Base-by-base conservation (phyloP, 1,139 yeast species). In the Diutina ranongensis region DNA sequence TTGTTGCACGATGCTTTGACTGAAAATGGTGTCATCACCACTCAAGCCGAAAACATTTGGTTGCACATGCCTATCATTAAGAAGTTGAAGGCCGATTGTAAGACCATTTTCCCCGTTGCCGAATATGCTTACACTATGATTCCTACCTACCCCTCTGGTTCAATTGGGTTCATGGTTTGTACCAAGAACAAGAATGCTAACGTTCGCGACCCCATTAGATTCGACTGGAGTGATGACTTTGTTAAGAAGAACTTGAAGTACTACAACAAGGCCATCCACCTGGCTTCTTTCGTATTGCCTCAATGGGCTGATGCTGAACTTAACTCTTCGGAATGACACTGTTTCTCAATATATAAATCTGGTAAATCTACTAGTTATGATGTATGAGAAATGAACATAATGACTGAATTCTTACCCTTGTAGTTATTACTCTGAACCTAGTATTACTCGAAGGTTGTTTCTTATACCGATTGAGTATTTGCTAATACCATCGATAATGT, bases 111-210 rank as follows among this genome's bases (percentile, higher is more conserved):
- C 80, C 95, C 96, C 46, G 80, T 76, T 45, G 96, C 83, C 31
- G 89, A 82, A 61, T 88, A 86, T 62, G 87, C 92, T 45, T 84
- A 82, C 71, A 82, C 94, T 49, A 77, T 87, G 63, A 85, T 87
- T 54, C 97, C 97, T 58, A 85, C 96, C 48, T 88, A 88, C 60
- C 94, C 97, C 52, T 80, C 94, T 27, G 97, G 97, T 50, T 92
- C 88, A 57, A 81, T 88, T 59, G 97, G 96, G 20, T 83, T 88
- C 68, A 86, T 88, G 95, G 88, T 88, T 46, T 86, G 95, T 63
- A 76, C 83, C 51, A 87, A 87, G 70, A 83, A 85, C 61, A 61
- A 75, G 25, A 58, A 68, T 22, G 80, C 80, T 45, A 69, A 79
- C 51, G 82, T 87, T 49, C 71, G 67, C 56, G 71, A 65, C 53